Evolutionary conservation across 495 filamentous ascomycete genomes (phyloP).

Genomic region (Neurospora sp.): DNA sequence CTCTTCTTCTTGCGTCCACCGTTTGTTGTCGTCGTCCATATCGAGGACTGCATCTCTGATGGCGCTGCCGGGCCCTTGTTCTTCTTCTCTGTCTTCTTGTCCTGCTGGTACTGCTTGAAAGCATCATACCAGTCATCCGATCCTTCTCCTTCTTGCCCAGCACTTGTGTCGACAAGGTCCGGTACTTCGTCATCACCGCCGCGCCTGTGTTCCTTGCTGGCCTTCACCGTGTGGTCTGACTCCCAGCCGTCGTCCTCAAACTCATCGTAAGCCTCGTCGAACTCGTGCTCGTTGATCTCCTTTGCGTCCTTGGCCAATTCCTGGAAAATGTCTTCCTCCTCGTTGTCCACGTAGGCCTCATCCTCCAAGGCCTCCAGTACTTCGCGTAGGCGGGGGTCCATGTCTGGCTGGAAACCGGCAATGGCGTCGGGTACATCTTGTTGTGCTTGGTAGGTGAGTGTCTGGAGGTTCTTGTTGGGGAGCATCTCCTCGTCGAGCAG

Average conservation of each 20-base stretch:
- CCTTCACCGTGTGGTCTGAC: constrained; percentile 84
- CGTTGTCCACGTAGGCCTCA: constrained; percentile 89
- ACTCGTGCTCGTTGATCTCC: constrained; percentile 41
- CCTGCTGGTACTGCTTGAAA: constrained; percentile 82
- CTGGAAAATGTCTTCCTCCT: constrained; percentile 69
- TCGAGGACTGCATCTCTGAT: constrained; percentile 60
- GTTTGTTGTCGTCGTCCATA: constrained; percentile 70
- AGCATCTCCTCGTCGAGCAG: constrained; percentile 59
- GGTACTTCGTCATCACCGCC: constrained; percentile 36
- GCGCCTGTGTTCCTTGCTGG: constrained; percentile 35
- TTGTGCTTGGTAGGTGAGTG: constrained; percentile 80
- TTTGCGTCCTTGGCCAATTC: constrained; percentile 63
- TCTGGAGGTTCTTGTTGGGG: constrained; percentile 59
- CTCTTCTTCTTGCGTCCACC: constrained; percentile 73
- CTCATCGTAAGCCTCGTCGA: constrained; percentile 47
- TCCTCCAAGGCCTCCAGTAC: constrained; percentile 92
- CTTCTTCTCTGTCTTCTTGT: constrained; percentile 42
- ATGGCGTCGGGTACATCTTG: constrained; percentile 87
- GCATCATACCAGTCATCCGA: constrained; percentile 73
- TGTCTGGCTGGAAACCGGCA: constrained; percentile 90
- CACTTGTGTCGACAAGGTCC: constrained; percentile 32
- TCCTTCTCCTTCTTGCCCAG: constrained; percentile 19
- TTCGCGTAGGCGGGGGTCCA: constrained; percentile 91
- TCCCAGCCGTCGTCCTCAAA: constrained; percentile 71
- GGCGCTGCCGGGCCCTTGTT: constrained; percentile 33